These are phyloP conservation scores for Erodium moschatum DNA, from an alignment of 441 rosid species.

Conservation along the genomic window DNA sequence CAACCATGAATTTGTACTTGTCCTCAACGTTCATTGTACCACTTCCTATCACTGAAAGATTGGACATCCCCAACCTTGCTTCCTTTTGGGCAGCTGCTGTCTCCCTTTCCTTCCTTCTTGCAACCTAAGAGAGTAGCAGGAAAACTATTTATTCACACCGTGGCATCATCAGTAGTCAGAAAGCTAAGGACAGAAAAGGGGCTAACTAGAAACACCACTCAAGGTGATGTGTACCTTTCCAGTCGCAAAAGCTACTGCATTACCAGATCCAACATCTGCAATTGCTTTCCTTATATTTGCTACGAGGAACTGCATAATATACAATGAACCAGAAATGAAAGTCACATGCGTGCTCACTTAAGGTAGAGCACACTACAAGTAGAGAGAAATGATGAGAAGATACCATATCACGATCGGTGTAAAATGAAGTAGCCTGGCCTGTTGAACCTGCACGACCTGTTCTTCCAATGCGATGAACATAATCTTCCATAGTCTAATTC, in stretches of 20 bases:
- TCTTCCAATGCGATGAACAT: slow-evolving; percentile 25
- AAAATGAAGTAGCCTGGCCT: slow-evolving; percentile 34
- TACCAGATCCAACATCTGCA: slow-evolving; percentile 32
- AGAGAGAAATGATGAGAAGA: slow-evolving; percentile 3
- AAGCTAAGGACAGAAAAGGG: too few species aligned
- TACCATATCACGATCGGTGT: slow-evolving; percentile 32
- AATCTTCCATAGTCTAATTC: slow-evolving; percentile 30
- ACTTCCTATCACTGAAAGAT: slow-evolving; percentile 19
- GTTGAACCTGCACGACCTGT: slow-evolving; percentile 25
- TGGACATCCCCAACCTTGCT: slow-evolving; percentile 23
- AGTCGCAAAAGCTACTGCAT: slow-evolving; percentile 30
- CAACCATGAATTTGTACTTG: slow-evolving; percentile 35
- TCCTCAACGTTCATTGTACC: slow-evolving; percentile 29
- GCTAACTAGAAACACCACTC: too few species aligned
- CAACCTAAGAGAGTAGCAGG: slow-evolving; percentile 19
- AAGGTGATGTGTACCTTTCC: slow-evolving; percentile 27
- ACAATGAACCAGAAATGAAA: not conserved
- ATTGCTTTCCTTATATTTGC: slow-evolving; percentile 31
- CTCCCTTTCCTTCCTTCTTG: slow-evolving; percentile 34
- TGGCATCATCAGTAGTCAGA: too few species aligned
- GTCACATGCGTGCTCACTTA: not conserved
- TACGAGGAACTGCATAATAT: slow-evolving; percentile 24
- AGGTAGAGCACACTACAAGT: not conserved
- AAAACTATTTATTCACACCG: too few species aligned
- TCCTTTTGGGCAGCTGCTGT: slow-evolving; percentile 29